phyloP scores from a whole-genome alignment of 139 green algal genomes.

The Closterium sp. region DNA sequence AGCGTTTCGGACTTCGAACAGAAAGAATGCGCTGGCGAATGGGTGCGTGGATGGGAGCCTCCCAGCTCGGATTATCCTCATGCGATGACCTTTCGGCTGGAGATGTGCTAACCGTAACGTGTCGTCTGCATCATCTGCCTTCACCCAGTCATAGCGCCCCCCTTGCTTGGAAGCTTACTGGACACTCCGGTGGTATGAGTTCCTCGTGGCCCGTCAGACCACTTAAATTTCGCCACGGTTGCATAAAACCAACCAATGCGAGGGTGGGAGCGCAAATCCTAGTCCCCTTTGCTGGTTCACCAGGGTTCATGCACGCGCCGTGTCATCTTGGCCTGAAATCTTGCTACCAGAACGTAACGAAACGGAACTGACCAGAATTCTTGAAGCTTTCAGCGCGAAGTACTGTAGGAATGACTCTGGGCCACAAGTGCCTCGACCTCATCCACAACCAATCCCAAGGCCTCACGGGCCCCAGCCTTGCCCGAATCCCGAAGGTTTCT shows the following conservation, averaged over 20 bases:
- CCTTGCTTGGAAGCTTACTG: background rate
- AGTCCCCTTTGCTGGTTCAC: too few relatives aligned
- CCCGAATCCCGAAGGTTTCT: too few relatives aligned
- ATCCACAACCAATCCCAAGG: background rate
- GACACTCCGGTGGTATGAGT: background rate
- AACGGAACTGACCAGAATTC: background rate
- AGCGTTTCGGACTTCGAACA: too few relatives aligned
- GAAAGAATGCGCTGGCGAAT: too few relatives aligned
- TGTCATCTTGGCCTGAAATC: too few relatives aligned
- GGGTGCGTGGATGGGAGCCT: background rate
- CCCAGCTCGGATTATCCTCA: background rate
- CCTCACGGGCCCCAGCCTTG: too few relatives aligned
- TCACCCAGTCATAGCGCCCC: background rate
- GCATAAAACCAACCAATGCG: background rate
- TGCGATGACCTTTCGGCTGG: too few relatives aligned
- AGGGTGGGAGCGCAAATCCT: too few relatives aligned
- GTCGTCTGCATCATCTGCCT: background rate
- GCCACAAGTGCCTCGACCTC: background rate
- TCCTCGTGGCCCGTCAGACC: background rate
- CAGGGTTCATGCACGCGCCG: background rate
- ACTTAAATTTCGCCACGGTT: background rate
- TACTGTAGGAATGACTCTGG: too few relatives aligned
- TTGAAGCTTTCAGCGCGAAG: too few relatives aligned
- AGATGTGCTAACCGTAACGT: background rate
- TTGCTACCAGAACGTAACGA: too few relatives aligned